Percentiles rank a stretch among this genome's conserved stretches.
These are phyloP conservation scores for Yamadazyma mexicana DNA, from an alignment of 1,139 yeast genomes.

Conservation along the genomic window DNA sequence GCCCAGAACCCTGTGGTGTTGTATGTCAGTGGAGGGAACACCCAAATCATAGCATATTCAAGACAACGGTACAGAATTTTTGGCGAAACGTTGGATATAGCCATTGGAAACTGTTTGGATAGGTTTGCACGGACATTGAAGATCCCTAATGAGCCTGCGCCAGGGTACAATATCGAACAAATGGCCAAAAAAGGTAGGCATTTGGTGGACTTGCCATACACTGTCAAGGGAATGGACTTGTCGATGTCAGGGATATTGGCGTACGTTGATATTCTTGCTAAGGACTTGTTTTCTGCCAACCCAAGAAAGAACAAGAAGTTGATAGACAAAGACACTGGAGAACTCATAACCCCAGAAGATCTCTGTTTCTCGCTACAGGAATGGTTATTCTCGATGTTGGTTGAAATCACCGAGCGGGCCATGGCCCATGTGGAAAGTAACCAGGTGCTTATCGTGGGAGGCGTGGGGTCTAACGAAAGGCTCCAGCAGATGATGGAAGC, in stretches of 20 bases:
- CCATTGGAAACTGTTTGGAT: constrained; percentile 95
- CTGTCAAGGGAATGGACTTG: constrained; percentile 97
- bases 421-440: constrained; percentile 94
- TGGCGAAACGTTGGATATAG: constrained; percentile 96
- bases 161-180: constrained; percentile 96
- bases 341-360: constrained; percentile 74
- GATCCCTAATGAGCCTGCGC: constrained; percentile 92
- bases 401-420: constrained; percentile 96
- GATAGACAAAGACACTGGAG: constrained; percentile 51
- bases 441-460: constrained; percentile 94
- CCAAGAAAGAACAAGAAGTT: constrained; percentile 51
- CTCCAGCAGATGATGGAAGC: constrained; percentile 93
- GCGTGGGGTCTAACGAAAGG: constrained; percentile 92
- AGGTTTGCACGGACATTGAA: constrained; percentile 88
- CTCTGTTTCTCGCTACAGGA: constrained; percentile 92
- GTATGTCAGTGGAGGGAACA: constrained; percentile 97
- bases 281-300: constrained; percentile 56
- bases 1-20: constrained; percentile 94
- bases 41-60: constrained; percentile 96
- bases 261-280: constrained; percentile 76
- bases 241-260: constrained; percentile 96
- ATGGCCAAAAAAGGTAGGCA: constrained; percentile 75
- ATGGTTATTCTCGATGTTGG: constrained; percentile 90
- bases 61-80: constrained; percentile 90
- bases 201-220: constrained; percentile 81